These are phyloP conservation scores for Diaporthe amygdali DNA, from an alignment of 2,329 filamentous ascomycete genomes.

Conservation along the genomic window DNA sequence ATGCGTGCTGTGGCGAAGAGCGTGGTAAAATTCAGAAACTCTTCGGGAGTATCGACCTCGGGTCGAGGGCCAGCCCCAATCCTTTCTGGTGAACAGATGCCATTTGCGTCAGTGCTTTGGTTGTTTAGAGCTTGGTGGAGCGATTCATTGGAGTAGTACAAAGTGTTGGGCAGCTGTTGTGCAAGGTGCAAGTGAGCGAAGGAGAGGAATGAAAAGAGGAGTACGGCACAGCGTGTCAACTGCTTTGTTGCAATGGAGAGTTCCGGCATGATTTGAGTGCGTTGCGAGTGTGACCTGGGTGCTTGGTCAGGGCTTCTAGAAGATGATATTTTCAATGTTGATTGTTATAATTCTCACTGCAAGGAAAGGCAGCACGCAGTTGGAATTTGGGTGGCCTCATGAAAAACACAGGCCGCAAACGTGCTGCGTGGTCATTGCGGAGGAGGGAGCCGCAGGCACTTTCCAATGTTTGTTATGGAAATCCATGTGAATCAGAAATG, in stretches of 20 bases:
- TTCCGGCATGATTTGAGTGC: neutral
- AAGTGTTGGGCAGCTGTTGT: neutral
- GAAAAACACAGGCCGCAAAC: neutral
- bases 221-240: neutral
- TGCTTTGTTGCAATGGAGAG: neutral
- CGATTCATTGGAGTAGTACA: neutral
- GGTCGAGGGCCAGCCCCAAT: neutral
- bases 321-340: neutral
- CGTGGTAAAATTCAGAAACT: neutral
- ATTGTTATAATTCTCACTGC: no score
- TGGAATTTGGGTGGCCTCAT: neutral
- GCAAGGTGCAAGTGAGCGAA: neutral
- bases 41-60: neutral
- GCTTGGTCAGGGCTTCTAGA: neutral
- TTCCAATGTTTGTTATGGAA: no score
- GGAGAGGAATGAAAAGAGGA: neutral
- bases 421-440: neutral
- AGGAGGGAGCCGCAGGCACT: neutral
- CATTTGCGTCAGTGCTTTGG: neutral
- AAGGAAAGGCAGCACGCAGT: neutral
- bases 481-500: no score
- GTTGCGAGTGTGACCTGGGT: no score
- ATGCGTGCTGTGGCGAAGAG: neutral
- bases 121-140: no score
- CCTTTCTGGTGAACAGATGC: neutral